A percentile compares a stretch with the other conserved stretches of the same genome.
Conservation (phyloP, 2,329 filamentous ascomycete genomes). For the Colletotrichum liaoningense region DNA sequence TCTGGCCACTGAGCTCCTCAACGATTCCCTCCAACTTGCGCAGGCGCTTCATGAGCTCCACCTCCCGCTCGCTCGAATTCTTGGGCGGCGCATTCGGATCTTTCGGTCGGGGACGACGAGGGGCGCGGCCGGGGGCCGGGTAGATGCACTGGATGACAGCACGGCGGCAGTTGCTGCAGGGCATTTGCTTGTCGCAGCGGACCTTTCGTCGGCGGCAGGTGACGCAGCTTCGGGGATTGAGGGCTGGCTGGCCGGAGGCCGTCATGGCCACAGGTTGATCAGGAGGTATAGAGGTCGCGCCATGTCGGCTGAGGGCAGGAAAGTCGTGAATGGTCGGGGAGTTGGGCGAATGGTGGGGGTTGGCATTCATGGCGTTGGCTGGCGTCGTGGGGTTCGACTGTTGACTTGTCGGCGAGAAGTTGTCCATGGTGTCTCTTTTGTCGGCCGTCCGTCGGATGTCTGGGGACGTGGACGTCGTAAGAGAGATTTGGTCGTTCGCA, state of each 20-base stretch:
- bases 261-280: conserved; percentile 36
- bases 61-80: conserved; percentile 70
- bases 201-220: conserved; percentile 72
- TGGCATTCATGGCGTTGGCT: conserved; percentile 7
- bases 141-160: conserved; percentile 79
- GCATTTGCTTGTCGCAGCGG: conserved; percentile 82
- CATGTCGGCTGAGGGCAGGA: conserved; percentile 26
- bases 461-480: not conserved
- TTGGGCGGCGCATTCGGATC: conserved; percentile 72
- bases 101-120: conserved; percentile 73
- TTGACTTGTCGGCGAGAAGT: conserved; percentile 25
- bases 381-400: conserved; percentile 28
- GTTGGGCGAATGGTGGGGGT: conserved; percentile 29
- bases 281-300: conserved; percentile 32
- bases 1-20: conserved; percentile 73
- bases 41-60: conserved; percentile 78
- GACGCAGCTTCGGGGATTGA: conserved; percentile 63
- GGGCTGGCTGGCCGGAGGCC: conserved; percentile 42
- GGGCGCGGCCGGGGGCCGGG: conserved; percentile 78
- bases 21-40: conserved; percentile 82
- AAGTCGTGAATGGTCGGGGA: conserved; percentile 30
- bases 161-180: conserved; percentile 80
- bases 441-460: not conserved
- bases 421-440: conserved; percentile 6
- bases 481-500: not conserved